These are phyloP conservation scores for Phytophthora vignae DNA, from an alignment of 352 stramenopile genomes.

Conservation along the genomic window DNA sequence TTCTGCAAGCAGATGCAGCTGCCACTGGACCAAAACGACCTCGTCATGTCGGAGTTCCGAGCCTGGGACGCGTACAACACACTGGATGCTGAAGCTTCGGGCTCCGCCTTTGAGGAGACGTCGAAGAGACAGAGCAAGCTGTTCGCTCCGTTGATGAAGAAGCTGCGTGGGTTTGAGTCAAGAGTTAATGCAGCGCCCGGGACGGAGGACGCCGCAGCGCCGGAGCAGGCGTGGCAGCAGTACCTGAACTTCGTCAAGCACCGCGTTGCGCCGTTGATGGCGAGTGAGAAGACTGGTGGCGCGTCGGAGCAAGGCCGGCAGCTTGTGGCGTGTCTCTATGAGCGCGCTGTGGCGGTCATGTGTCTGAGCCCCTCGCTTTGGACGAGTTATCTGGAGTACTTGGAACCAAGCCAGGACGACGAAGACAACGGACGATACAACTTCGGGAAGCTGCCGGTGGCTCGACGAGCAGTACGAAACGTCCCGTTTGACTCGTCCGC, in stretches of 20 bases:
- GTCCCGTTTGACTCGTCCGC: constrained; percentile 68
- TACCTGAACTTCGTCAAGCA: constrained; percentile 77
- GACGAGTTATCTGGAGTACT: constrained; percentile 60
- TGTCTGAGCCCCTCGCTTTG: constrained; percentile 71
- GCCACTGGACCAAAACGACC: constrained; percentile 76
- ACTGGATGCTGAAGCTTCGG: constrained; percentile 26
- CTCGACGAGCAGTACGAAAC: constrained; percentile 62
- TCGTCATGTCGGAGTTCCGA: constrained; percentile 79
- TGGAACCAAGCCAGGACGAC: constrained; percentile 17
- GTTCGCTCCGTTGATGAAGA: constrained; percentile 65
- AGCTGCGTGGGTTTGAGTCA: constrained; percentile 64
- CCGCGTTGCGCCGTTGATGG: constrained; percentile 51
- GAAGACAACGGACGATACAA: neutral
- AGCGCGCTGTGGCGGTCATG: constrained; percentile 59
- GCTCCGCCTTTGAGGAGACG: constrained; percentile 35
- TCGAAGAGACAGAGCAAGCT: constrained; percentile 47
- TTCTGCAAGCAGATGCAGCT: constrained; percentile 66
- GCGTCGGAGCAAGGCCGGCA: constrained; percentile 9
- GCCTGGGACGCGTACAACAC: constrained; percentile 77
- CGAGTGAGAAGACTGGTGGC: constrained; percentile 6
- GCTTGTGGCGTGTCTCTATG: constrained; percentile 59
- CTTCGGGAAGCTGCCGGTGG: constrained; percentile 30
- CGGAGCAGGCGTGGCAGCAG: constrained; percentile 51
- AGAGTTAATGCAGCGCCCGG: constrained; percentile 14
- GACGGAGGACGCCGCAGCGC: constrained; percentile 18